A percentile compares a stretch with the other conserved stretches of the same genome.
These are phyloP conservation scores for Xerocomellus chrysenteron DNA, from an alignment of 768 basidiomycete genomes.

Conservation along the genomic window DNA sequence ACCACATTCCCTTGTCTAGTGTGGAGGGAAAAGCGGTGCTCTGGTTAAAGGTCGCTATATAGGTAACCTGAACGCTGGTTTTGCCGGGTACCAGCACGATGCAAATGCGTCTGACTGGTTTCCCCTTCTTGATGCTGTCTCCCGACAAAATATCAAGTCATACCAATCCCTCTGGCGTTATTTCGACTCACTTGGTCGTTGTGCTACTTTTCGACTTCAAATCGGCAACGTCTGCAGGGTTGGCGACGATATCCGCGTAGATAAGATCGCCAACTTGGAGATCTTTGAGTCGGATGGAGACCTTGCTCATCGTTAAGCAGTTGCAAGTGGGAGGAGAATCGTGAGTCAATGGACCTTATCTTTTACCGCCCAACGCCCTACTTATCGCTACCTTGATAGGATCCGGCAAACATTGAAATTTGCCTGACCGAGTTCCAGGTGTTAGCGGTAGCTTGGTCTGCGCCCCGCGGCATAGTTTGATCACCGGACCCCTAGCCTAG, in stretches of 20 bases:
- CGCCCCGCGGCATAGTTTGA: too few relatives aligned
- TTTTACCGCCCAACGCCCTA: not conserved
- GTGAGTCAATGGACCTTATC: not conserved
- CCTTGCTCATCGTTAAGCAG: not conserved
- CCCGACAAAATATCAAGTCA: not conserved
- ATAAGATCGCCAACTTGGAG: not conserved
- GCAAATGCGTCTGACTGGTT: not conserved
- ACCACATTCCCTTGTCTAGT: not conserved
- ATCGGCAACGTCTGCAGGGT: not conserved
- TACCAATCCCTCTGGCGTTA: not conserved
- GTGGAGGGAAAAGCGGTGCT: not conserved
- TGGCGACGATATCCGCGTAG: not conserved
- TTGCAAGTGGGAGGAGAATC: not conserved
- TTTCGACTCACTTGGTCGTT: not conserved
- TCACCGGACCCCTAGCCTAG: too few relatives aligned
- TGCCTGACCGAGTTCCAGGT: too few relatives aligned
- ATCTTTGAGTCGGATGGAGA: not conserved
- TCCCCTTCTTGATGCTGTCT: not conserved
- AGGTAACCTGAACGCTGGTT: not conserved
- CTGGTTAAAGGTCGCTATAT: not conserved
- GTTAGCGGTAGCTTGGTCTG: too few relatives aligned
- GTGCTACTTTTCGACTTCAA: not conserved
- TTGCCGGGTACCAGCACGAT: not conserved
- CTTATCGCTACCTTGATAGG: not conserved
- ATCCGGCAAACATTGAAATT: not conserved